These are phyloP conservation scores for Taphrina sp. DNA, from an alignment of 1,139 yeast species.

Conservation along the genomic window DNA sequence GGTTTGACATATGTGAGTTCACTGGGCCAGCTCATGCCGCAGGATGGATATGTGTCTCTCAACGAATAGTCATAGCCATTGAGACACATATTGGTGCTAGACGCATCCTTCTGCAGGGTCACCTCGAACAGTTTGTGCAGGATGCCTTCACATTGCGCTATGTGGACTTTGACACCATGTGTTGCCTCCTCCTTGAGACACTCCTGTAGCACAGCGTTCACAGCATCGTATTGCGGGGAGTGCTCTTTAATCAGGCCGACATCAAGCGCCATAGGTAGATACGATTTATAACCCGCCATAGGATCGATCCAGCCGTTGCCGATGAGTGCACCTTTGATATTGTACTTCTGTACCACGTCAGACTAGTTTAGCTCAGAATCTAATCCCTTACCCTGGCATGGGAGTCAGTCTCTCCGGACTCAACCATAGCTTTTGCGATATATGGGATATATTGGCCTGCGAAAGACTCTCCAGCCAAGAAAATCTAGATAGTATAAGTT, in stretches of 20 bases:
- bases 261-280: conserved; percentile 67
- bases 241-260: conserved; percentile 54
- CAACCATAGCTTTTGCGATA: conserved; percentile 63
- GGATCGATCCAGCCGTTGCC: conserved; percentile 99
- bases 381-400: conserved; percentile 35
- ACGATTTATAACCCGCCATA: conserved; percentile 74
- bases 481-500: conserved; percentile 44
- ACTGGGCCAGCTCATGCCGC: conserved; percentile 95
- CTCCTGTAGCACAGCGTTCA: conserved; percentile 42
- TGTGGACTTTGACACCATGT: conserved; percentile 40
- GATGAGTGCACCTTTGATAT: conserved; percentile 67
- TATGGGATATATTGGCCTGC: conserved; percentile 97
- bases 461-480: conserved; percentile 90
- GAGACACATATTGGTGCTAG: conserved; percentile 54
- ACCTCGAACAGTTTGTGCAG: conserved; percentile 39
- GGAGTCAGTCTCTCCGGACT: conserved; percentile 47
- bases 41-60: conserved; percentile 71
- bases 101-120: conserved; percentile 33
- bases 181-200: conserved; percentile 44
- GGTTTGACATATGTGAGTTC: conserved; percentile 59
- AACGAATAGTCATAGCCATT: conserved; percentile 81
- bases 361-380: conserved; percentile 5
- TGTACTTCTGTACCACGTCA: conserved; percentile 41
- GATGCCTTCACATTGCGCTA: conserved; percentile 42
- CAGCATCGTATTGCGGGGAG: conserved; percentile 40